Evolutionary conservation across 2,329 filamentous ascomycete genomes (phyloP).

Genomic region (Pestalotiopsis sp.): DNA sequence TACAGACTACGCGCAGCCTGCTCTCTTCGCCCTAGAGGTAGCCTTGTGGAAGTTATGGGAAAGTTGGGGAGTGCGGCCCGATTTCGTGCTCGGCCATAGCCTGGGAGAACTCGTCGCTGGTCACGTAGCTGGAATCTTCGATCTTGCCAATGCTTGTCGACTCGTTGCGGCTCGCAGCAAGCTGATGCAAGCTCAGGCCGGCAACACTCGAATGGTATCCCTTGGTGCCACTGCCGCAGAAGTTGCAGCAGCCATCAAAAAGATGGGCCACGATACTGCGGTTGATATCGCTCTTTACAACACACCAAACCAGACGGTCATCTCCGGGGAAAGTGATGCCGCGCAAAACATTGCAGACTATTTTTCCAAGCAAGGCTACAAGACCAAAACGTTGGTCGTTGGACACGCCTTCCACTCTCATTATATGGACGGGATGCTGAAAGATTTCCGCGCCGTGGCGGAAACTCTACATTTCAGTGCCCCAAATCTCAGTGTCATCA

Average conservation of each 20-base stretch:
- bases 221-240: slow-evolving; percentile 28
- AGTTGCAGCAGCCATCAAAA: slow-evolving; percentile 21
- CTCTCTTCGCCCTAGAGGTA: slow-evolving; percentile 36
- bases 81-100: slow-evolving; percentile 33
- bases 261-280: slow-evolving; percentile 18
- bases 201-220: slow-evolving; percentile 28
- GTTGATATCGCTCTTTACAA: slow-evolving; percentile 29
- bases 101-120: slow-evolving; percentile 33
- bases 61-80: slow-evolving; percentile 31
- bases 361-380: slow-evolving; percentile 22
- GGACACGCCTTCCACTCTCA: slow-evolving; percentile 32
- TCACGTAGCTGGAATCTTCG: slow-evolving; percentile 33
- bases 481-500: slow-evolving; percentile 25
- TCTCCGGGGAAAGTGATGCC: slow-evolving; percentile 27
- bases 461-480: slow-evolving; percentile 22
- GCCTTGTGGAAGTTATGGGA: slow-evolving; percentile 34
- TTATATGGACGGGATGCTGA: slow-evolving; percentile 28
- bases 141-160: slow-evolving; percentile 33
- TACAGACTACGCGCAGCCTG: slow-evolving; percentile 35
- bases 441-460: slow-evolving; percentile 24
- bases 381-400: slow-evolving; percentile 23
- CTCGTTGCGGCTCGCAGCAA: slow-evolving; percentile 34
- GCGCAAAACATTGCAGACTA: slow-evolving; percentile 19
- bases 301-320: slow-evolving; percentile 29
- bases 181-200: slow-evolving; percentile 29